phyloP scores from a whole-genome alignment of 2,329 filamentous ascomycete species.

The Alternaria gansuensis region DNA sequence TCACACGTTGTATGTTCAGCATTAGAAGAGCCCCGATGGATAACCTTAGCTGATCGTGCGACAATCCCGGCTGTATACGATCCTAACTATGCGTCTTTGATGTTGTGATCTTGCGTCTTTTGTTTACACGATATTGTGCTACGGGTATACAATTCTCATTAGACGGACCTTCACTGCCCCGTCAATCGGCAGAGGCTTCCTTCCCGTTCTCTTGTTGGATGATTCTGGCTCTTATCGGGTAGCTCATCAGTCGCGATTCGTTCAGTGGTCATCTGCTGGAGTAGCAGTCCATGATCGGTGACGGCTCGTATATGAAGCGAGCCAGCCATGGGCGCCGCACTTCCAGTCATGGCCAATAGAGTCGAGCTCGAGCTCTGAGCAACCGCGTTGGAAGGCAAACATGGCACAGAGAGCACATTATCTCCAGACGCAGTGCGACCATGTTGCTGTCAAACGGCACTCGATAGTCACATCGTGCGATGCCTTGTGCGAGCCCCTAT shows the following conservation, averaged over 20 bases:
- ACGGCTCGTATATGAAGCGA: constrained; percentile 8
- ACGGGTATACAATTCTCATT: neutral
- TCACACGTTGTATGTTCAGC: neutral
- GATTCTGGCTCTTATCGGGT: neutral
- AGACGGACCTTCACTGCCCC: neutral
- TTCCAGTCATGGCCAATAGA: constrained; percentile 1
- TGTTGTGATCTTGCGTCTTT: neutral
- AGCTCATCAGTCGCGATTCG: constrained; percentile 1
- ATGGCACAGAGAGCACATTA: constrained; percentile 8
- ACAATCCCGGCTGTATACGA: neutral
- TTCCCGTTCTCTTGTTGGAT: neutral
- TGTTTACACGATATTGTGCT: neutral
- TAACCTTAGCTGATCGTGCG: neutral
- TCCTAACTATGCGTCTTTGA: neutral
- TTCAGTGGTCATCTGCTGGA: constrained; percentile 2
- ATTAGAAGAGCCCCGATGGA: neutral
- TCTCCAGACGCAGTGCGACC: constrained; percentile 11
- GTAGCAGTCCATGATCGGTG: constrained; percentile 10
- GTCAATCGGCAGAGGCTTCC: neutral
- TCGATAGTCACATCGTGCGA: constrained; percentile 6
- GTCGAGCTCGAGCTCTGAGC: neutral
- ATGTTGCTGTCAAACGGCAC: constrained; percentile 7
- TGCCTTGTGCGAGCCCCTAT: constrained; percentile 10
- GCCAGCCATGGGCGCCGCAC: neutral
- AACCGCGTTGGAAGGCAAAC: neutral